Conservation (phyloP, 805 yeast species). For the Danielia reshetovae region DNA sequence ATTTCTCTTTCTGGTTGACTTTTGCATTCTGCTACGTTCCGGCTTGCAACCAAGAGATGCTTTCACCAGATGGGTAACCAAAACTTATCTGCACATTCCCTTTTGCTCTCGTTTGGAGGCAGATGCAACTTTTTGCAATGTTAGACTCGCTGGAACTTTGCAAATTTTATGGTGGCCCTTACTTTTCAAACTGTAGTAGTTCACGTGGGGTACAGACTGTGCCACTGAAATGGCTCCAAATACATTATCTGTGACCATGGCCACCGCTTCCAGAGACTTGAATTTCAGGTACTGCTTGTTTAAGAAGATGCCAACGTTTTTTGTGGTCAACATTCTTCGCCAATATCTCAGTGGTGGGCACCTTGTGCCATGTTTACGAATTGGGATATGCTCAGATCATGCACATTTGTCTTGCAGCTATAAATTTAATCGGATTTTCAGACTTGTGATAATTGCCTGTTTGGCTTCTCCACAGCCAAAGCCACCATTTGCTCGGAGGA, state of each 20-base stretch:
- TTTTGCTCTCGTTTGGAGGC: constrained; percentile 15
- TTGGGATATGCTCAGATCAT: constrained; percentile 28
- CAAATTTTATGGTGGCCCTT: constrained; percentile 12
- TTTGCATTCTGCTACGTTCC: constrained; percentile 8
- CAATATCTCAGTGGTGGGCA: constrained; percentile 17
- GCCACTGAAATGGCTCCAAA: constrained; percentile 4
- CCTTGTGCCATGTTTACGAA: constrained; percentile 15
- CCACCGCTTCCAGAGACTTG: constrained; percentile 8
- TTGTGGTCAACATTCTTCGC: constrained; percentile 23
- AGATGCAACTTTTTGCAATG: constrained; percentile 16
- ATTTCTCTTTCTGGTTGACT: constrained; percentile 13
- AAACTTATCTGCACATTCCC: constrained; percentile 10
- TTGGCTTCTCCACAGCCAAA: constrained; percentile 35
- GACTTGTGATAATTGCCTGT: constrained; percentile 29
- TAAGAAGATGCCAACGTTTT: constrained; percentile 18
- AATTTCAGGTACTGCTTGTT: constrained; percentile 15
- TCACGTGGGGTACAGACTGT: constrained; percentile 2
- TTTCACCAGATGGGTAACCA: constrained; percentile 11
- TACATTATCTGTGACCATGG: constrained; percentile 14
- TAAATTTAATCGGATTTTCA: constrained; percentile 41
- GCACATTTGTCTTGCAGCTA: constrained; percentile 57
- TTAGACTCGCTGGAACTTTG: constrained; percentile 15
- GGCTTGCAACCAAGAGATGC: constrained; percentile 4
- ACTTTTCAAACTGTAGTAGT: constrained; percentile 11
- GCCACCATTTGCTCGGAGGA: constrained; percentile 37